Evolutionary conservation across 2,329 filamentous ascomycete genomes (phyloP), one percentile per base, ranked within the genome.

Genomic region (Aspergillus udagawae): DNA sequence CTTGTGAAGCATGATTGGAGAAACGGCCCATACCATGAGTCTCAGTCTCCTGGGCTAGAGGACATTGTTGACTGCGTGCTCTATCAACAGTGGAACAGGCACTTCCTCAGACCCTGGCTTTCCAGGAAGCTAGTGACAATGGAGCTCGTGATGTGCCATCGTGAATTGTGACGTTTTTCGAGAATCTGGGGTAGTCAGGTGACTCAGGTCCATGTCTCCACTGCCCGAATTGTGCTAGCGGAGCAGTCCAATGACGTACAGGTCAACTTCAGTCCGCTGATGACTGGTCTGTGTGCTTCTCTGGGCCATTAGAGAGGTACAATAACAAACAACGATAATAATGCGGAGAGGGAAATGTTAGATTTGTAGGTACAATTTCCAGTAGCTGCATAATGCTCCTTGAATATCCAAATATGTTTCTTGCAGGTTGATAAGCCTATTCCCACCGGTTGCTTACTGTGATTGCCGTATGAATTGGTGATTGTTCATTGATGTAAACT

Each of bases 141-240:
- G 10, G 20, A 27, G 21, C 44, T 23, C 44, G 49, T 51, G 49
- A 51, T 25, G 49, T n/a, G 23, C 23, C 21, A 47, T 20, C 21
- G 8, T 45, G 42, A 45, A 8, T 20, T 23, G n/a, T 23, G 42
- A 45, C 42, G 42, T 45, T 45, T 29, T 12, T 29, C 28, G 21
- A 10, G 35, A 55, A 55, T 55, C 53, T 20, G 53, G 53, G 53
- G 53, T 51, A 55, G 49, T 42, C 7, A 38, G 20, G 52, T 38
- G 20, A 51, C 38, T 47, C 12, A 6, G 6, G 3, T 27, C 10
- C 32, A 38, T 17, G 32, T 17, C 32, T 38, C 32, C 32, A 17
- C 14, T 17, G 32, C 44, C 44, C 21, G 14, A 47, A 12, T 27
- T 6, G 44, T 12, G 23, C 44, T 47, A 47, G 44, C 3, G 41